A percentile compares a stretch with the other conserved stretches of the same genome.
These are phyloP conservation scores for Pyrenochaeta sp. DNA, from an alignment of 2,329 filamentous ascomycete species.

Conservation along the genomic window DNA sequence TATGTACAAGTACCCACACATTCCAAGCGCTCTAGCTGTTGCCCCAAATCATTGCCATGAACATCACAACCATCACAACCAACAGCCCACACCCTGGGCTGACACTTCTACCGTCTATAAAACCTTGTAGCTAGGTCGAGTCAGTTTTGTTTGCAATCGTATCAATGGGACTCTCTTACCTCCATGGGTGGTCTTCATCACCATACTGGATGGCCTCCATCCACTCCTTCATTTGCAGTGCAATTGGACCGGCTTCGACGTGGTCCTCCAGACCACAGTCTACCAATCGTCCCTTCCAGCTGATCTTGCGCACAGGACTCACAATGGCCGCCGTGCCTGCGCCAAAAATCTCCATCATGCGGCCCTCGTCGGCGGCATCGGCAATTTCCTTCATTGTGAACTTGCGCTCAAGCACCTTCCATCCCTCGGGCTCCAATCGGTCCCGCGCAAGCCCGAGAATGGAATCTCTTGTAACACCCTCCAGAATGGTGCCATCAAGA, in stretches of 20 bases:
- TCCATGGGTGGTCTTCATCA: slow-evolving; percentile 86
- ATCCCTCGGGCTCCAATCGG: slow-evolving; percentile 82
- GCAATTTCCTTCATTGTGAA: slow-evolving; percentile 88
- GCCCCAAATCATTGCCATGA: too few relatives aligned
- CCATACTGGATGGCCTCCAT: slow-evolving; percentile 96
- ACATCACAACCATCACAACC: neutral
- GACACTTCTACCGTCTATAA: slow-evolving; percentile 8
- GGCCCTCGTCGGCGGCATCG: slow-evolving; percentile 81
- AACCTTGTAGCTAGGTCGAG: slow-evolving; percentile 37
- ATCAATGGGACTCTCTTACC: slow-evolving; percentile 60
- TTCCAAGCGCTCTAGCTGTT: slow-evolving; percentile 1
- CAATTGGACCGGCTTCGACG: slow-evolving; percentile 87
- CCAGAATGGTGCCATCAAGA: slow-evolving; percentile 93
- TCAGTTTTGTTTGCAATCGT: slow-evolving; percentile 21
- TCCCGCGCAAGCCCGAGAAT: slow-evolving; percentile 87
- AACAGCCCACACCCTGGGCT: too few relatives aligned
- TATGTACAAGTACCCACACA: too few relatives aligned
- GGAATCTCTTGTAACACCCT: slow-evolving; percentile 92
- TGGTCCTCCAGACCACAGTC: slow-evolving; percentile 81
- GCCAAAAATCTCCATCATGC: slow-evolving; percentile 92
- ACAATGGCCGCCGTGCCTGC: slow-evolving; percentile 94
- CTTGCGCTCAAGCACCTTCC: slow-evolving; percentile 87
- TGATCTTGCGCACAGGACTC: slow-evolving; percentile 85
- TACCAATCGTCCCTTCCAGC: slow-evolving; percentile 83
- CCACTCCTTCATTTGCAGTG: slow-evolving; percentile 91